Base-by-base conservation (phyloP, 1,139 yeast species). In the Scheffersomyces cryptocercus region DNA sequence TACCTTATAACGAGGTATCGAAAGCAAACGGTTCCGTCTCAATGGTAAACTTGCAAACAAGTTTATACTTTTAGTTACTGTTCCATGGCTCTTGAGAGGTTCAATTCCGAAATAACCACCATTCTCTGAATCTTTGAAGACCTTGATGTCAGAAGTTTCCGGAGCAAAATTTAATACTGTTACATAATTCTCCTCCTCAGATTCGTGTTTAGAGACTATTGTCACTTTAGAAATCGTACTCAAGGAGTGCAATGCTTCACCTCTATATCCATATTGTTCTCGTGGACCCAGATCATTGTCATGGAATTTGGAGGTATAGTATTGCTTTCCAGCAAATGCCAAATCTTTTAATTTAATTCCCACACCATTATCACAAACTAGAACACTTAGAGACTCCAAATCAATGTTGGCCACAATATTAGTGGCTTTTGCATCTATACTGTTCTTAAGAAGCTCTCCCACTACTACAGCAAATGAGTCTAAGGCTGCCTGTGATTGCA, bases 201-300 rank as follows among this genome's bases (percentile, higher is more conserved):
- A 7, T 2, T 31, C 24, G 12, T 5, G 10, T 41, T 70, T 75
- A 0, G 84, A 67, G 0, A 68, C 49, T 0, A 79, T 54, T 0
- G 69, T 54, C 11, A 74, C 29, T 9, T 64, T 57, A 1, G 77
- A 62, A 3, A 73, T 49, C 0, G 61, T 50, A 2, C 65, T 49
- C 24, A 89, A 79, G 45, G 86, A 79, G 28, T 87, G 82, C 37
- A 90, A 64, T 0, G 96, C 93, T 58, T 88, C 93, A 6, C 97
- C 97, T 48, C 71, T 59, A 57, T 85, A 88, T 0, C 96, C 96
- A 58, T 82, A 82, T 0, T 62, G 53, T 24, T 43, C 26, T 20
- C 26, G 6, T 20, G 8, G 26, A 39, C 85, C 60, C 46, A 85
- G 89, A 9, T 78, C 81, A 45, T 77, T 74, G 0, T 60, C 57